These are phyloP conservation scores for Tetracentron sinense DNA, from an alignment of 164 flowering plant species.

Conservation along the genomic window DNA sequence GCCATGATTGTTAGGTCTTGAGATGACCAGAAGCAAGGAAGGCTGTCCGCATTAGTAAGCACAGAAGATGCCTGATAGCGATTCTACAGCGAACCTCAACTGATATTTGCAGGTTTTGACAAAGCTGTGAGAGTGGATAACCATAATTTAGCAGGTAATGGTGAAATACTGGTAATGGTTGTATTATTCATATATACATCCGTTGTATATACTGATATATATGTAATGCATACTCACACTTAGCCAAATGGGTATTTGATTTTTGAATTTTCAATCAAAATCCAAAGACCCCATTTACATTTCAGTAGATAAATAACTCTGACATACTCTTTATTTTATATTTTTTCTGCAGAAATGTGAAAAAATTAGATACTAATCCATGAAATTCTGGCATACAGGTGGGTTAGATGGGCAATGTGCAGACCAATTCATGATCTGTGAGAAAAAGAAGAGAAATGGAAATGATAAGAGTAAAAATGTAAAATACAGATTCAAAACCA, in stretches of 20 bases:
- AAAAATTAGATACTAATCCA: no score
- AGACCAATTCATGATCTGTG: not conserved
- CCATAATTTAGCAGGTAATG: constrained; percentile 16
- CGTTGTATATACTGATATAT: no score
- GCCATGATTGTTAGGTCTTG: constrained; percentile 28
- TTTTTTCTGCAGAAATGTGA: no score
- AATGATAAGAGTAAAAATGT: no score
- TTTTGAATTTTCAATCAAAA: no score
- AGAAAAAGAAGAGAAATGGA: constrained; percentile 1
- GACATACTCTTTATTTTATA: no score
- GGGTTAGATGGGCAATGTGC: no score
- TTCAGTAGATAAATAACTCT: no score
- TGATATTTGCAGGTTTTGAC: constrained; percentile 17
- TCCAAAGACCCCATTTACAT: no score
- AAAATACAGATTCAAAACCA: not conserved
- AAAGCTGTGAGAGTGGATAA: constrained; percentile 11
- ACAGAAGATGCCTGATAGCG: constrained; percentile 25
- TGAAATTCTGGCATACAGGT: no score
- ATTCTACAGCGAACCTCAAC: constrained; percentile 23
- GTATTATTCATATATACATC: not conserved
- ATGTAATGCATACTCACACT: no score
- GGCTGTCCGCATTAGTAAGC: constrained; percentile 24
- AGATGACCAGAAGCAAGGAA: constrained; percentile 26
- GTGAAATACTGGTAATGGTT: constrained; percentile 10
- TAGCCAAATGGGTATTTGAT: no score